Conservation (phyloP, 192 early-diverging fungal species). For the Linnemannia hyalina region DNA sequence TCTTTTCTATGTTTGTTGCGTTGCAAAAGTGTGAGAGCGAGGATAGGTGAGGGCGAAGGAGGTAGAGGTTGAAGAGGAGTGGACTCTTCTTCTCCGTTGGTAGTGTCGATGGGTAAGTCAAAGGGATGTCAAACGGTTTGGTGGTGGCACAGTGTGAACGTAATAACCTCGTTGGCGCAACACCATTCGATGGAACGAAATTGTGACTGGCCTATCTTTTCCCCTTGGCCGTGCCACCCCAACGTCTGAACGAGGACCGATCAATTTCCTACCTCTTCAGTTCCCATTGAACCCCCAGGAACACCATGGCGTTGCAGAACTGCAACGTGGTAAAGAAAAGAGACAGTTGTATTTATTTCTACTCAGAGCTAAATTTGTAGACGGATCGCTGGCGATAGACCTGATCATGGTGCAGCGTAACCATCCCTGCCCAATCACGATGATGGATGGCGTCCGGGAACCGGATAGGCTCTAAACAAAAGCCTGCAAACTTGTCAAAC, state of each 20-base stretch:
- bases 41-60: too few species aligned
- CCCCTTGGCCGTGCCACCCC: too few species aligned
- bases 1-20: too few species aligned
- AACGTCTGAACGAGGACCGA: too few species aligned
- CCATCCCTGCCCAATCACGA: slow-evolving; percentile 42
- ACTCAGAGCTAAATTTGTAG: slow-evolving; percentile 35
- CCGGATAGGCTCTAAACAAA: slow-evolving; percentile 77
- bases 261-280: too few species aligned
- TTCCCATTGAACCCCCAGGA: too few species aligned
- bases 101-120: background rate
- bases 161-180: background rate
- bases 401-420: slow-evolving; percentile 29
- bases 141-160: background rate
- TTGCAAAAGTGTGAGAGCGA: too few species aligned
- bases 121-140: background rate
- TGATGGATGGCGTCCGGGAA: slow-evolving; percentile 69
- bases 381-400: slow-evolving; percentile 40
- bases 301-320: too few species aligned
- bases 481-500: slow-evolving; percentile 73
- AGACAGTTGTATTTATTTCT: too few species aligned
- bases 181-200: background rate
- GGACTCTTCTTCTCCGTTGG: background rate
- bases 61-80: too few species aligned
- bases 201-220: too few species aligned
- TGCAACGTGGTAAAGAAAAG: too few species aligned